Evolutionary conservation across 164 flowering plant species (phyloP).

Genomic region (Vitis rotundifolia): DNA sequence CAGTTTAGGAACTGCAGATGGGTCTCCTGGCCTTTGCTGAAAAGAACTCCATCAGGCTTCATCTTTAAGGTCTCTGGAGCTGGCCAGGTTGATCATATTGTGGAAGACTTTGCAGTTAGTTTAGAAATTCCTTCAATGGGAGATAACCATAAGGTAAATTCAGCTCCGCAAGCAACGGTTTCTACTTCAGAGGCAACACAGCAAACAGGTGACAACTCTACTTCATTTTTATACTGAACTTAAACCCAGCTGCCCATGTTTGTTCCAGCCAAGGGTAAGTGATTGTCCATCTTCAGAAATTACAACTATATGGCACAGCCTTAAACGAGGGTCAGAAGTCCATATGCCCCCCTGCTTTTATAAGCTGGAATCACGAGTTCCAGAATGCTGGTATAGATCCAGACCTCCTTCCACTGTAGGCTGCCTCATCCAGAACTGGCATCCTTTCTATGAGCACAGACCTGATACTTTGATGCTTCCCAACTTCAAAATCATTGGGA

Average conservation of each 20-base stretch:
- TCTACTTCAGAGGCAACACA: conserved; percentile 73
- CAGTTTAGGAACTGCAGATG: conserved; percentile 93
- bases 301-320: conserved; percentile 66
- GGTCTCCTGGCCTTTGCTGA: conserved; percentile 93
- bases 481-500: no score
- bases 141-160: conserved; percentile 94
- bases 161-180: conserved; percentile 83
- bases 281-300: conserved; percentile 77
- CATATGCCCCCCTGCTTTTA: conserved; percentile 90
- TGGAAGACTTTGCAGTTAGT: conserved; percentile 13
- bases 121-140: conserved; percentile 86
- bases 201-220: conserved; percentile 78
- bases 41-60: conserved; percentile 86
- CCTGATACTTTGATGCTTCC: no score
- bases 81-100: conserved; percentile 55
- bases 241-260: conserved; percentile 96
- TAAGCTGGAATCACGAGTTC: conserved; percentile 97
- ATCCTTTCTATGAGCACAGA: no score
- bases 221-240: conserved; percentile 73
- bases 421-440: no score
- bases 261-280: conserved; percentile 94
- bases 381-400: conserved; percentile 81
- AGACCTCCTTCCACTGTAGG: no score
- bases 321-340: conserved; percentile 27
- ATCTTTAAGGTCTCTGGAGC: conserved; percentile 71